These are phyloP conservation scores for Dothistroma pini DNA, from an alignment of 2,329 filamentous ascomycete genomes.

Conservation along the genomic window DNA sequence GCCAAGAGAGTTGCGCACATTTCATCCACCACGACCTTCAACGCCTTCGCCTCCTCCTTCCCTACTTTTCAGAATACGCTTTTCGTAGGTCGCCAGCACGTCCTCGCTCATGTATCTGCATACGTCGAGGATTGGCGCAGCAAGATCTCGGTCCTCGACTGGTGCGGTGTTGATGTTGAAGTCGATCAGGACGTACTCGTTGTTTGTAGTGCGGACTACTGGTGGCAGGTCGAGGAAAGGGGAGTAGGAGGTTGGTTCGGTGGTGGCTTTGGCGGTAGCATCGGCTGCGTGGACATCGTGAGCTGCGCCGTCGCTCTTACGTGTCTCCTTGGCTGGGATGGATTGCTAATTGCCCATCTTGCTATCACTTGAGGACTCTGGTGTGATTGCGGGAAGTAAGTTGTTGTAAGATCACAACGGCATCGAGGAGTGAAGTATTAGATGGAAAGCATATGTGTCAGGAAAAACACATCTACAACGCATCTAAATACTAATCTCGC, in stretches of 20 bases:
- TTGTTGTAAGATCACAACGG: no score
- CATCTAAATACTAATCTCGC: no score
- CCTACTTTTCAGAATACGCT: background rate
- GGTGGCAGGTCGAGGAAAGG: slow-evolving; percentile 7
- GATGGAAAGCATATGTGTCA: no score
- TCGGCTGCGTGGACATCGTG: no score
- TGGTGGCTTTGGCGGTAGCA: background rate
- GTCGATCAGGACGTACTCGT: background rate
- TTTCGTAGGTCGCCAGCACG: background rate
- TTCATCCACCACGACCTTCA: background rate
- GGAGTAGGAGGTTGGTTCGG: background rate
- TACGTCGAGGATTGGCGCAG: background rate
- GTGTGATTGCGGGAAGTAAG: no score
- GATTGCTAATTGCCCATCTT: no score
- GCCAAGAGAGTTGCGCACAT: background rate
- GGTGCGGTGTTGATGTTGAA: background rate
- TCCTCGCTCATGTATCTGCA: background rate
- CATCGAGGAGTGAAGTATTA: no score
- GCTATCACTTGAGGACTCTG: no score
- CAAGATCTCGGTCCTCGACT: background rate
- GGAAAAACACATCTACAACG: no score
- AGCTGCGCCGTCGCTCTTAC: no score
- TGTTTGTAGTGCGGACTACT: slow-evolving; percentile 9
- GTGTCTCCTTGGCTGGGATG: no score
- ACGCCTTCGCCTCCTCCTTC: background rate